Percentiles rank a stretch among this genome's conserved stretches.
Evolutionary conservation across 2,329 filamentous ascomycete species (phyloP).

Genomic region (Onygena corvina): DNA sequence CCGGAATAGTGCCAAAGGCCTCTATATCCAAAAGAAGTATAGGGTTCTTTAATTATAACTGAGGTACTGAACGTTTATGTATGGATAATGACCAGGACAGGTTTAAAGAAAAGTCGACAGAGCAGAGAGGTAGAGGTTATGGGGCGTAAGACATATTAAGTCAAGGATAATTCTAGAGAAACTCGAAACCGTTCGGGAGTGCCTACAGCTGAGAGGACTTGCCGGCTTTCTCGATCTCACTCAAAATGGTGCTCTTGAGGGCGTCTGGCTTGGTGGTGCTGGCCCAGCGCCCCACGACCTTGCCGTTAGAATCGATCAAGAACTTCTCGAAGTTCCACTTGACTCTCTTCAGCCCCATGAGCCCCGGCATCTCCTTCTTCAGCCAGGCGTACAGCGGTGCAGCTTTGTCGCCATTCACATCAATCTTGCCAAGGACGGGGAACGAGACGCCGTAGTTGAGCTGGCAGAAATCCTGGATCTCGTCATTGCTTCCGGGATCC

Average conservation of each 20-base stretch:
- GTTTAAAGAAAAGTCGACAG: too few species aligned
- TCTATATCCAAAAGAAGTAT: too few species aligned
- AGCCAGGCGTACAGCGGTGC: constrained; percentile 68
- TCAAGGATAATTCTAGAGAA: too few species aligned
- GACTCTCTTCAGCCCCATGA: constrained; percentile 77
- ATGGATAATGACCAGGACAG: too few species aligned
- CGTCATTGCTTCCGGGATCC: constrained; percentile 71
- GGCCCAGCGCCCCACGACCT: constrained; percentile 76
- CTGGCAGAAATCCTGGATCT: constrained; percentile 77
- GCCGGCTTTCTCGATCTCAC: constrained; percentile 53
- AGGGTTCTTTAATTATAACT: too few species aligned
- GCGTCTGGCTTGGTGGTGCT: constrained; percentile 75
- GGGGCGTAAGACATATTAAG: too few species aligned
- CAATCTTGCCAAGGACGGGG: constrained; percentile 80
- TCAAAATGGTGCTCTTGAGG: constrained; percentile 62
- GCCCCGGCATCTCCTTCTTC: constrained; percentile 59
- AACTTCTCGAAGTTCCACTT: constrained; percentile 99
- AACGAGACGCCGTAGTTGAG: constrained; percentile 90
- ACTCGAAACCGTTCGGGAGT: too few species aligned
- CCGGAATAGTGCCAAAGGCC: too few species aligned
- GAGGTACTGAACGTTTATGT: too few species aligned
- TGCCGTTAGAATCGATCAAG: constrained; percentile 70
- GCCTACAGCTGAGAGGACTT: constrained; percentile 21
- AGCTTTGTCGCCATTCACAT: constrained; percentile 80
- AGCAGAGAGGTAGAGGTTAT: too few species aligned